A percentile compares a stretch with the other conserved stretches of the same genome.
Conservation (phyloP, 768 basidiomycete genomes). For the Mycena floridula region DNA sequence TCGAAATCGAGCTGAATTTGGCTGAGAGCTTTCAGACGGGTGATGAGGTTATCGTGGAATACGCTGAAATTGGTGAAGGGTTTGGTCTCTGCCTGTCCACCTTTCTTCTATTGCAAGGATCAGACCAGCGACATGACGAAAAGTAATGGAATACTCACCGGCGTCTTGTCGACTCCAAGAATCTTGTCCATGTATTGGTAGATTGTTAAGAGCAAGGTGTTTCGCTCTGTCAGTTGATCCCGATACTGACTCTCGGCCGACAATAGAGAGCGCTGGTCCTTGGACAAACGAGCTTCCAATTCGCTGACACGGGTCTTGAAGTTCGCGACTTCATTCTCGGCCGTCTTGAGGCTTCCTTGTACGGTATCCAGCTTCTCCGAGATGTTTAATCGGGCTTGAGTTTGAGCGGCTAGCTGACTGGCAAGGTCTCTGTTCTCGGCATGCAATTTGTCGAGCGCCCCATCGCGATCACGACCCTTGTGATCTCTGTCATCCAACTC, state of each 20-base stretch:
- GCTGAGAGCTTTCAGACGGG: slow-evolving; percentile 76
- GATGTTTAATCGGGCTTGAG: slow-evolving; percentile 80
- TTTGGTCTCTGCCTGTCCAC: slow-evolving; percentile 74
- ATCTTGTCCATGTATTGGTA: slow-evolving; percentile 96
- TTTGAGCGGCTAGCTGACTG: slow-evolving; percentile 74
- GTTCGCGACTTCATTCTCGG: slow-evolving; percentile 60
- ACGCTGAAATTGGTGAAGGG: slow-evolving; percentile 91
- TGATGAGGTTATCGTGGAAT: slow-evolving; percentile 92
- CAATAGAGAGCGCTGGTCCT: slow-evolving; percentile 73
- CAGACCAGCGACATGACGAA: neutral
- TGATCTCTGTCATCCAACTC: slow-evolving; percentile 67
- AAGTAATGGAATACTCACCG: slow-evolving; percentile 42
- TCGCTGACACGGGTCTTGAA: slow-evolving; percentile 62
- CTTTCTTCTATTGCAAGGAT: slow-evolving; percentile 55
- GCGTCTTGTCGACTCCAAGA: slow-evolving; percentile 81
- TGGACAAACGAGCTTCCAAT: slow-evolving; percentile 73
- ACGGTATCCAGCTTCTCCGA: slow-evolving; percentile 83
- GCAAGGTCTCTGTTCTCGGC: slow-evolving; percentile 78
- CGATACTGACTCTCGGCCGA: slow-evolving; percentile 75
- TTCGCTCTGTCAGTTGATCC: slow-evolving; percentile 90
- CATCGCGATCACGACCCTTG: slow-evolving; percentile 62
- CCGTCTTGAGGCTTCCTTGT: slow-evolving; percentile 52
- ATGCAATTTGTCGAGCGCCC: slow-evolving; percentile 67
- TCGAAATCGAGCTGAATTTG: slow-evolving; percentile 87
- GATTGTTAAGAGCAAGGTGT: slow-evolving; percentile 84